Evolutionary conservation across 2,329 filamentous ascomycete species (phyloP).

Genomic region (Diplocarpon rosae): DNA sequence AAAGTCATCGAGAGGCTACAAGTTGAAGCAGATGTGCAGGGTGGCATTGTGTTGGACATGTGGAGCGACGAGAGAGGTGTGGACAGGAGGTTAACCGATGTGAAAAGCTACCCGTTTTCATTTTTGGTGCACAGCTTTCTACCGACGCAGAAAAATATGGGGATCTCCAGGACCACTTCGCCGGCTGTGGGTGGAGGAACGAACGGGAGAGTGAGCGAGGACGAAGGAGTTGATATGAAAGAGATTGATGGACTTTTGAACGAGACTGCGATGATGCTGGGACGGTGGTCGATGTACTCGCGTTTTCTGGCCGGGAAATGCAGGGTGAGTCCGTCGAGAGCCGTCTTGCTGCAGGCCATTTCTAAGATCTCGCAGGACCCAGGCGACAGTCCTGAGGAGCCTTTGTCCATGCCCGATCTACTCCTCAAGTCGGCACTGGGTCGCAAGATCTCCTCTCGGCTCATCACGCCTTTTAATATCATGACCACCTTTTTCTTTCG

Average conservation of each 20-base stretch:
- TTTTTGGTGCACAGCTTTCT: conserved; percentile 94
- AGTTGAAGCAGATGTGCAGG: conserved; percentile 90
- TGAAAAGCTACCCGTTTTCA: conserved; percentile 95
- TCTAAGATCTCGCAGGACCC: conserved; percentile 37
- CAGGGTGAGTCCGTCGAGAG: conserved; percentile 43
- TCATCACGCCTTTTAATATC: conserved; percentile 72
- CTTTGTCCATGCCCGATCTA: conserved; percentile 59
- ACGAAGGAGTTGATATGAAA: conserved; percentile 93
- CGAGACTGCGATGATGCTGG: conserved; percentile 86
- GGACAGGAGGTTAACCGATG: conserved; percentile 79
- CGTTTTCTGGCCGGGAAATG: conserved; percentile 83
- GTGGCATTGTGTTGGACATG: conserved; percentile 88
- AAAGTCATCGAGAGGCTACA: conserved; percentile 88
- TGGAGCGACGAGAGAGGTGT: conserved; percentile 86
- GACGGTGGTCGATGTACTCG: conserved; percentile 84
- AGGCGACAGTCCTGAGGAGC: conserved; percentile 39
- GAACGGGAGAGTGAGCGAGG: conserved; percentile 58
- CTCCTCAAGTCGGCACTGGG: conserved; percentile 68
- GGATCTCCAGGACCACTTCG: conserved; percentile 61
- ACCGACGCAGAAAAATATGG: conserved; percentile 52
- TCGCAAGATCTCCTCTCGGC: conserved; percentile 63
- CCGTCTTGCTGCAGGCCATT: conserved; percentile 17
- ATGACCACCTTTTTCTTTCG: conserved; percentile 98
- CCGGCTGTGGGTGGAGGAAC: conserved; percentile 51
- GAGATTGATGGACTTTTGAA: conserved; percentile 80